These are phyloP conservation scores for Calonectria crousiana DNA, from an alignment of 2,329 filamentous ascomycete species.

Conservation along the genomic window DNA sequence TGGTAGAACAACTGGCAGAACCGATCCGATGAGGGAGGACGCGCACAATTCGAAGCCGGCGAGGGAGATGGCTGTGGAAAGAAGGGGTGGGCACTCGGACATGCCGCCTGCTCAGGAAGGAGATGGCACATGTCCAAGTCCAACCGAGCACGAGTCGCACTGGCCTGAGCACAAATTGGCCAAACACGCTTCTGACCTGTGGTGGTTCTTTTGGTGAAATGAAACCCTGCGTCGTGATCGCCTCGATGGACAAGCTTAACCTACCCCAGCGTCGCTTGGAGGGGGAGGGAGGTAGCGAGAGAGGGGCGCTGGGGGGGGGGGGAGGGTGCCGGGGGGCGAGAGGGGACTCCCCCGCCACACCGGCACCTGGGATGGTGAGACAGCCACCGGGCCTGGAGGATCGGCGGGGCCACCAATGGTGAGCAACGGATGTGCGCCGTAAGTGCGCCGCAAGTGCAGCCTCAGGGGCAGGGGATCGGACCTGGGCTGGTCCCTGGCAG, in stretches of 20 bases:
- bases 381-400: constrained; percentile 13
- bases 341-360: neutral
- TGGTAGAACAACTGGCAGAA: neutral
- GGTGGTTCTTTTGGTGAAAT: neutral
- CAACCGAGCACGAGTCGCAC: neutral
- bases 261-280: neutral
- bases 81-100: neutral
- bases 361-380: constrained; percentile 20
- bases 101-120: neutral
- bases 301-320: neutral
- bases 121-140: constrained; percentile 1
- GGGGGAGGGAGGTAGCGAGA: neutral
- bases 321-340: neutral
- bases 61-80: neutral
- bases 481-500: constrained; percentile 12
- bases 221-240: neutral
- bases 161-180: constrained; percentile 10
- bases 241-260: neutral
- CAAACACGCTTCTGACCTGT: neutral
- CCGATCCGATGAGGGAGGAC: neutral
- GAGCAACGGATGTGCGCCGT: neutral
- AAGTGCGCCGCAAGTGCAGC: constrained; percentile 1
- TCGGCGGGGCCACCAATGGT: constrained; percentile 15
- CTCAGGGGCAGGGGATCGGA: neutral
- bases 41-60: neutral